These are phyloP conservation scores for Bromus sterilis DNA, from an alignment of 176 grass and related monocot species.

Conservation along the genomic window DNA sequence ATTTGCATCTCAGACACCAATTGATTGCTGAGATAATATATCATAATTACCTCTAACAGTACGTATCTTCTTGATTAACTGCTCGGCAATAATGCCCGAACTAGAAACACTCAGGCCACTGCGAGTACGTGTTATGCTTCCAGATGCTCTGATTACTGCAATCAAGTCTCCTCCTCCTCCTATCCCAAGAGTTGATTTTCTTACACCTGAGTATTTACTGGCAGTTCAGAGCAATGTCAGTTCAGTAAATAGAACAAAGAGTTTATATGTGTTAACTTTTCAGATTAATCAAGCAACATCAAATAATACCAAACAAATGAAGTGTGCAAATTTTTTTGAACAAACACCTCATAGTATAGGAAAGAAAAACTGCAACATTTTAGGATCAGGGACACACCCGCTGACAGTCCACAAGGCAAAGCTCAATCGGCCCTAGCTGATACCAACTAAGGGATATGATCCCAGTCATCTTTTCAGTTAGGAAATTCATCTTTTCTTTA, in stretches of 20 bases:
- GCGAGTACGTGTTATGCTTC: slow-evolving; percentile 66
- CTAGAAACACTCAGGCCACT: slow-evolving; percentile 54
- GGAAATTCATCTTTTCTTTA: neutral
- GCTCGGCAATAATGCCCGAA: slow-evolving; percentile 82
- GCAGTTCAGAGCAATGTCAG: slow-evolving; percentile 19
- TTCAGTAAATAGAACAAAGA: slow-evolving; percentile 14
- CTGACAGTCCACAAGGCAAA: neutral
- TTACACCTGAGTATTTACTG: slow-evolving; percentile 87
- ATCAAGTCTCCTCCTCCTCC: slow-evolving; percentile 68
- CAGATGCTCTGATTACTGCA: slow-evolving; percentile 90
- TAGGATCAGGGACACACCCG: neutral
- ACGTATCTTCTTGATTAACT: slow-evolving; percentile 88
- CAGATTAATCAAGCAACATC: slow-evolving; percentile 4
- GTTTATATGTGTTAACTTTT: neutral
- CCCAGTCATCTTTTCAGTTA: neutral
- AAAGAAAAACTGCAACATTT: neutral
- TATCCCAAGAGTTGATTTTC: slow-evolving; percentile 86
- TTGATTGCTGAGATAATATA: neutral
- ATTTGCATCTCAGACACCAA: slow-evolving; percentile 7
- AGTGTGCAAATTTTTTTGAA: neutral
- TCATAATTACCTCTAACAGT: slow-evolving; percentile 71
- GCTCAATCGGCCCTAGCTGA: neutral
- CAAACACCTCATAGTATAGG: neutral
- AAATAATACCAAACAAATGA: neutral
- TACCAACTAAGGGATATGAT: neutral